Base-by-base conservation (phyloP, 495 filamentous ascomycete species). In the Aspergillus panamensis region DNA sequence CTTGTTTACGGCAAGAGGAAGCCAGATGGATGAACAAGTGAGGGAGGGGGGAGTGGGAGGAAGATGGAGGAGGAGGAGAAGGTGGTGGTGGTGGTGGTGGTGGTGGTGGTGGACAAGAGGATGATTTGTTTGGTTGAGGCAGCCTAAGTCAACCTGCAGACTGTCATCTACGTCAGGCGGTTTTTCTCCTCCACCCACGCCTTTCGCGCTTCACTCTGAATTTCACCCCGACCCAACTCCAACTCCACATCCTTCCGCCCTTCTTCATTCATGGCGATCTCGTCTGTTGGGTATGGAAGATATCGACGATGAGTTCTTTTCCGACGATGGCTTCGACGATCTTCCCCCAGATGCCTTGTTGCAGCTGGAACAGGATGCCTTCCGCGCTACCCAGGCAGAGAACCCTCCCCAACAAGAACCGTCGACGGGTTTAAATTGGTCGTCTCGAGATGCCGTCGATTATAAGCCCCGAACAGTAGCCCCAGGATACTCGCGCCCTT, bases 221-320 rank as follows among this genome's bases (percentile, higher is more conserved):
- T 44, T 43, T 10, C 32, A 42, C 48, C 30, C 48, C 37, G 21
- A 45, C 43, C 37, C 53, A 40, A 44, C 30, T 39, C 8, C 54
- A 48, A 53, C 64, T 39, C 58, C 47, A 48, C 43, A 32, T 19
- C 53, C 31, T 49, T 31, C 17, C 16, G 19, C 19, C 45, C 40
- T 21, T 12, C 31, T 10, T 42, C 53, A 69, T 77, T 77, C 73
- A 79, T 76, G 78, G 74, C 75, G 66, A 66, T 56, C 59, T 61
- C 59, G 30, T 30, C 65, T 55, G 42, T 64, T 50, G 74, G 77
- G 77, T 68, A 85, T 84, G 82, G 82, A 81, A 66, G 73, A 74
- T 59, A 73, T 73, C 74, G 82, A 82, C 62, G 84, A 87, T 68
- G 85, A 86, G 52, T 79, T 77, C 66, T 87, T 86, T 72, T 84